Evolutionary conservation across 768 basidiomycete genomes (phyloP), one percentile per base, ranked within the genome.

Genomic region (Trametes cingulata): DNA sequence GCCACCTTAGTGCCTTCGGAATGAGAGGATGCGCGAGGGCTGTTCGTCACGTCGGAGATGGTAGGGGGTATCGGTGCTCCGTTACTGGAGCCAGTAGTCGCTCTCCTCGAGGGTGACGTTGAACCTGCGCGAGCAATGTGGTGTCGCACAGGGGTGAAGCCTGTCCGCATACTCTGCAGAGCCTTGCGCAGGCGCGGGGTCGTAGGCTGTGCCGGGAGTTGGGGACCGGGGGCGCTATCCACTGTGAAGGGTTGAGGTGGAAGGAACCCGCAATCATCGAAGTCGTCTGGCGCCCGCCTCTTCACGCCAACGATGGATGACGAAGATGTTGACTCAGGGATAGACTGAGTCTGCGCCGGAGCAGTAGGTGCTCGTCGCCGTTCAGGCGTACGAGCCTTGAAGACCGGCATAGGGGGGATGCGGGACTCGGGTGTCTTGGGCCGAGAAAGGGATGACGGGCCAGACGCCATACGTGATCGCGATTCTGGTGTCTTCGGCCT

Each of bases 261-360:
- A 25, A 87, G 73, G 52, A 65, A 60, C 7, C 80, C 78, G 72
- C 80, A 68, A 63, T 78, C 75, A 50, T 90, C 88, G 62, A 88
- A 88, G 65, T 92, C 90, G 56, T 91, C 90, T 1, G 91, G 90
- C 25, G 85, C 86, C 22, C 84, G 82, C 12, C 90, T 82, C 69
- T 91, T 92, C 76, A 85, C 86, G 29, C 88, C 85, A 27, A 68
- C 67, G 14, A 73, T 67, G 36, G 82, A 80, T 6, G 66, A 60
- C 15, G 81, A 73, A 2, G 77, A 60, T 27, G 63, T 47, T 2
- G 56, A 58, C 12, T 59, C 22, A 13, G 62, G 61, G 40, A 63
- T 51, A 6, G 53, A 19, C 15, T 54, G 55, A 13, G 20, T 50
- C 8, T 48, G 51, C 6, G 37, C 29, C 20, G 42, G 41, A 24